These are phyloP conservation scores for Melampsora americana DNA, from an alignment of 1,284 basidiomycete species.

Conservation along the genomic window DNA sequence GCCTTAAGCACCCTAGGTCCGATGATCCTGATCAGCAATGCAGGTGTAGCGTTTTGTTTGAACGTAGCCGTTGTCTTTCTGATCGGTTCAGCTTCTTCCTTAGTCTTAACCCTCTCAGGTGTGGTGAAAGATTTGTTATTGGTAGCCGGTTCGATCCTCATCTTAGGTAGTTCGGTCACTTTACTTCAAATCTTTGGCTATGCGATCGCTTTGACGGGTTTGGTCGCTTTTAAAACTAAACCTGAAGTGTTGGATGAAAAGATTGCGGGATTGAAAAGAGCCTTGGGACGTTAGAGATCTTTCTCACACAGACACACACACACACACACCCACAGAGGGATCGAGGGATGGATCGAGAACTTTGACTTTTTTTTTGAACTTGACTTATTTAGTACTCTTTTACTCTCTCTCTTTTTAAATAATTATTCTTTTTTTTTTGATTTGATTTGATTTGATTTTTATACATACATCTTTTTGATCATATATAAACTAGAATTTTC, in stretches of 20 bases:
- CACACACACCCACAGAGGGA: no score
- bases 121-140: conserved; percentile 57
- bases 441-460: no score
- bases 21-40: conserved; percentile 56
- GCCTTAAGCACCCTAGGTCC: conserved; percentile 55
- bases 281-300: conserved; percentile 12
- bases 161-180: conserved; percentile 57
- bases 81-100: conserved; percentile 56
- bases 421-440: no score
- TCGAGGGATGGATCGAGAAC: no score
- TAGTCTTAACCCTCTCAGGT: conserved; percentile 56
- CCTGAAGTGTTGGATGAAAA: conserved; percentile 43
- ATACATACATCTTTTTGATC: no score
- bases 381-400: no score
- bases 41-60: conserved; percentile 57
- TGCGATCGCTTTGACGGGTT: conserved; percentile 53
- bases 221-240: conserved; percentile 55
- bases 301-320: no score
- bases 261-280: conserved; percentile 13
- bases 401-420: no score
- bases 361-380: no score
- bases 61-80: conserved; percentile 59
- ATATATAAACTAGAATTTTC: no score
- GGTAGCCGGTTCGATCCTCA: conserved; percentile 56
- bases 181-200: conserved; percentile 55